A percentile compares a stretch with the other conserved stretches of the same genome.
These are phyloP conservation scores for Penicillium polonicum DNA, from an alignment of 2,329 filamentous ascomycete species.

Conservation along the genomic window DNA sequence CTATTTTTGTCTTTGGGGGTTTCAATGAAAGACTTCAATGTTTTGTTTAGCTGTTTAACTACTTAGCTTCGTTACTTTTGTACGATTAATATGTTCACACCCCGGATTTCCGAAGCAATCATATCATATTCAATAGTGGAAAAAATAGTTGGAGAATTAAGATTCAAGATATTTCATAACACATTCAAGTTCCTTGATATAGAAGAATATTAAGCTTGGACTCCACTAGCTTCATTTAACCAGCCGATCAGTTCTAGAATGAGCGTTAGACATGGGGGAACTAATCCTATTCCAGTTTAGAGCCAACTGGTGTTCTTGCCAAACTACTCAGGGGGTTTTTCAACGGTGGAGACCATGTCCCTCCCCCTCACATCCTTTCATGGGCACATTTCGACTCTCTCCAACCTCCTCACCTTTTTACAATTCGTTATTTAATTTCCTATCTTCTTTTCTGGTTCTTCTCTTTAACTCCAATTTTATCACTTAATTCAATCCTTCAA, in stretches of 20 bases:
- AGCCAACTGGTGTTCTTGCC: neutral
- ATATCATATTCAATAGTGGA: neutral
- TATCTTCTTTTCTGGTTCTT: neutral
- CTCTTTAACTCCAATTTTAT: neutral
- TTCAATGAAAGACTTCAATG: neutral
- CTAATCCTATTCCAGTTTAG: neutral
- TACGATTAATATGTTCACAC: neutral
- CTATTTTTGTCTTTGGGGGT: neutral
- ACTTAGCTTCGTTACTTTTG: neutral
- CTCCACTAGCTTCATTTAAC: neutral
- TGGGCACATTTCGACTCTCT: neutral
- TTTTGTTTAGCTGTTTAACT: neutral
- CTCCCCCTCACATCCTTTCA: slow-evolving; percentile 8
- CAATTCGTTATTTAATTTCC: neutral
- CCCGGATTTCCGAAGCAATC: neutral
- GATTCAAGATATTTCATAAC: neutral
- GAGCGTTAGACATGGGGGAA: neutral
- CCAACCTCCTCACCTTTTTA: neutral
- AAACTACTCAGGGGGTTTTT: slow-evolving; percentile 2
- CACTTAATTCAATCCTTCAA: neutral
- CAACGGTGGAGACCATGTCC: neutral
- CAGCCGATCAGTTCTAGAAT: slow-evolving; percentile 3
- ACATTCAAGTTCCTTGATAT: neutral
- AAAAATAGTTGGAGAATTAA: neutral
- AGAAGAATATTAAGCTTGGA: neutral